These are phyloP conservation scores for Trichoderma simmonsii DNA, from an alignment of 2,329 filamentous ascomycete species.

Conservation along the genomic window DNA sequence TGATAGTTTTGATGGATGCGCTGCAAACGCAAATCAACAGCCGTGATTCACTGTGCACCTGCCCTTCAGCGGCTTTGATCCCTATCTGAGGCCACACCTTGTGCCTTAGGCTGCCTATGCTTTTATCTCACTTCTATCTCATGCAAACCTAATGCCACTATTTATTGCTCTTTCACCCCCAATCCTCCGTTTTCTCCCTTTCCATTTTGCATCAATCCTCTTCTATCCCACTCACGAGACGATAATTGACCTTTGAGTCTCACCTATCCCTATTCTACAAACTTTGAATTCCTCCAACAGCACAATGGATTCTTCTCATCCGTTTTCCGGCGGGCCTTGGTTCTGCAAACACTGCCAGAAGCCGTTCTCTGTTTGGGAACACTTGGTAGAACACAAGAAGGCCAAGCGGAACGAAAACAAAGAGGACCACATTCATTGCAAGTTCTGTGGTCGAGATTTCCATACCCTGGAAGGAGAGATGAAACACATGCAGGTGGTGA, in stretches of 20 bases:
- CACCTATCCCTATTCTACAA: not conserved
- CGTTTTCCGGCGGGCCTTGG: constrained; percentile 20
- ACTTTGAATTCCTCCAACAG: not conserved
- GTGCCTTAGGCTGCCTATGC: not conserved
- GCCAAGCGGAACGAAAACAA: constrained; percentile 24
- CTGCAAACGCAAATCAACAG: not conserved
- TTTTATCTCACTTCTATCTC: not conserved
- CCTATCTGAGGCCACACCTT: not conserved
- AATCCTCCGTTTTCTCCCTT: not conserved
- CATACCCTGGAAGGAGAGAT: constrained; percentile 30
- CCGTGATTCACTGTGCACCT: not conserved
- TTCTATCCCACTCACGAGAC: not conserved
- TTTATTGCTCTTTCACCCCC: not conserved
- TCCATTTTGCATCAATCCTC: not conserved
- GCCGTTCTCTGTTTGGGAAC: constrained; percentile 27
- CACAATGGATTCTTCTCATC: not conserved
- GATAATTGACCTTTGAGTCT: not conserved
- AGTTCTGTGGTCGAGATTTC: constrained; percentile 38
- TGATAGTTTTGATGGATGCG: not conserved
- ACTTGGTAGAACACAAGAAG: constrained; percentile 31
- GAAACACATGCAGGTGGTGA: constrained; percentile 37
- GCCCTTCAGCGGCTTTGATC: not conserved
- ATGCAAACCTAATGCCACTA: not conserved
- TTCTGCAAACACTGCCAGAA: constrained; percentile 32
- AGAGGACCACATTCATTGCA: constrained; percentile 37